A percentile compares a stretch with the other conserved stretches of the same genome.
These are phyloP conservation scores for Lizonia empirigonia DNA, from an alignment of 2,329 filamentous ascomycete species.

Conservation along the genomic window DNA sequence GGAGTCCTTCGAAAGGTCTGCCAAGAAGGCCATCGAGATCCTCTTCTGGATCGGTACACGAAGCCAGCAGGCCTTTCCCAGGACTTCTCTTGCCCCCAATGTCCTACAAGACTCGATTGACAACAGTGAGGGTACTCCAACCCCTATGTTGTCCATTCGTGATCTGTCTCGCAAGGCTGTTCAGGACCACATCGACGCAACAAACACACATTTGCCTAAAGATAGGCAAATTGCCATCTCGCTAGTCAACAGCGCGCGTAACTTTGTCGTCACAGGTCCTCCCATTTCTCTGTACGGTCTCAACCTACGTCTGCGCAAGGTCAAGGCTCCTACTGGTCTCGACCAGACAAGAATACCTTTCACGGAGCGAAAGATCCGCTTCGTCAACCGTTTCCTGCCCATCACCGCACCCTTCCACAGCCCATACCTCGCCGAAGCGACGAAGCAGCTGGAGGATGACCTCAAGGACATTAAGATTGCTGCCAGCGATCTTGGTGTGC, in stretches of 20 bases:
- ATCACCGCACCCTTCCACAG: slow-evolving; percentile 99
- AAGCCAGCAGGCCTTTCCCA: slow-evolving; percentile 95
- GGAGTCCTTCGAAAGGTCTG: slow-evolving; percentile 85
- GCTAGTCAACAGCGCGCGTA: slow-evolving; percentile 93
- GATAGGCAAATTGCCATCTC: slow-evolving; percentile 96
- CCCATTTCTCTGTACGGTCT: slow-evolving; percentile 96
- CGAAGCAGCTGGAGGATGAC: slow-evolving; percentile 82
- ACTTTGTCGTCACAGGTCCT: slow-evolving; percentile 94
- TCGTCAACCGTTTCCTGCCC: slow-evolving; percentile 94
- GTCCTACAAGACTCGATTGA: slow-evolving; percentile 92
- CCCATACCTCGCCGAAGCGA: slow-evolving; percentile 84
- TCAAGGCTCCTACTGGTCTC: slow-evolving; percentile 95
- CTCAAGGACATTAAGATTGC: slow-evolving; percentile 81
- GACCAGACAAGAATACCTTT: slow-evolving; percentile 94
- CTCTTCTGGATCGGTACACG: slow-evolving; percentile 98
- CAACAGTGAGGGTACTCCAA: slow-evolving; percentile 91
- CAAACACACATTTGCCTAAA: slow-evolving; percentile 91
- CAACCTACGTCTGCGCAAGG: slow-evolving; percentile 91
- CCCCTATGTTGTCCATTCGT: slow-evolving; percentile 96
- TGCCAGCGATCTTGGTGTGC: slow-evolving; percentile 74
- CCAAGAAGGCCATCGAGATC: slow-evolving; percentile 82
- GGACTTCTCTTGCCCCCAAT: slow-evolving; percentile 88
- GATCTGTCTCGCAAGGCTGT: slow-evolving; percentile 87
- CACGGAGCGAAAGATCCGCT: slow-evolving; percentile 94
- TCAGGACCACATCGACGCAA: slow-evolving; percentile 94